These are phyloP conservation scores for Candida ficus DNA, from an alignment of 805 yeast genomes.

Conservation along the genomic window DNA sequence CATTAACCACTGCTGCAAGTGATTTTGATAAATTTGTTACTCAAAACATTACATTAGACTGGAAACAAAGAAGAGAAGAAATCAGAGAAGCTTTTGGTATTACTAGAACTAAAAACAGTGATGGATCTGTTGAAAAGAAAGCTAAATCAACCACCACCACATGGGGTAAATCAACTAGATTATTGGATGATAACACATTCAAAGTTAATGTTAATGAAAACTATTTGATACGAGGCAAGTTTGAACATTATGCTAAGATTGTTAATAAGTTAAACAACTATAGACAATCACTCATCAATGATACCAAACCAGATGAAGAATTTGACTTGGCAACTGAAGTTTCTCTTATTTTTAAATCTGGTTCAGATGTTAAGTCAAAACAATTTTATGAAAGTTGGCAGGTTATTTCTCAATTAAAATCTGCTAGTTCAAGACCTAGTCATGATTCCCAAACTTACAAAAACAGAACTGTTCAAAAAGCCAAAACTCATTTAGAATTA, in stretches of 20 bases:
- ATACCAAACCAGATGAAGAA: constrained; percentile 19
- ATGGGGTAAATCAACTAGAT: constrained; percentile 29
- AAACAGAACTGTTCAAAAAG: constrained; percentile 43
- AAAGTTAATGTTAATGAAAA: constrained; percentile 40
- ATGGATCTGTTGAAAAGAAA: constrained; percentile 11
- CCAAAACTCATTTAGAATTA: constrained; percentile 58
- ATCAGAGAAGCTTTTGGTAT: constrained; percentile 70
- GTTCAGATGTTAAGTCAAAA: constrained; percentile 57
- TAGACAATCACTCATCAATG: constrained; percentile 40
- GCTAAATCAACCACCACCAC: constrained; percentile 13
- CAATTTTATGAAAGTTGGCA: constrained; percentile 75
- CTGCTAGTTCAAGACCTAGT: constrained; percentile 16
- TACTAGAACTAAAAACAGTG: constrained; percentile 28
- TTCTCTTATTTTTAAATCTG: constrained; percentile 51
- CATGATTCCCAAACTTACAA: constrained; percentile 20
- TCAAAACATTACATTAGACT: constrained; percentile 70
- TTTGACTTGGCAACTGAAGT: constrained; percentile 59
- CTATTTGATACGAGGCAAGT: constrained; percentile 42
- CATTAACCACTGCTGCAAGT: constrained; percentile 63
- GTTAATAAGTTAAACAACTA: constrained; percentile 67
- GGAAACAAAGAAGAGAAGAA: constrained; percentile 75
- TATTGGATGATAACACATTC: constrained; percentile 28
- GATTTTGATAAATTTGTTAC: constrained; percentile 80
- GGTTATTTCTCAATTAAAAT: constrained; percentile 42
- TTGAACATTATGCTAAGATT: constrained; percentile 70